These are phyloP conservation scores for Chara braunii DNA, from an alignment of 139 green algal genomes.

Conservation along the genomic window DNA sequence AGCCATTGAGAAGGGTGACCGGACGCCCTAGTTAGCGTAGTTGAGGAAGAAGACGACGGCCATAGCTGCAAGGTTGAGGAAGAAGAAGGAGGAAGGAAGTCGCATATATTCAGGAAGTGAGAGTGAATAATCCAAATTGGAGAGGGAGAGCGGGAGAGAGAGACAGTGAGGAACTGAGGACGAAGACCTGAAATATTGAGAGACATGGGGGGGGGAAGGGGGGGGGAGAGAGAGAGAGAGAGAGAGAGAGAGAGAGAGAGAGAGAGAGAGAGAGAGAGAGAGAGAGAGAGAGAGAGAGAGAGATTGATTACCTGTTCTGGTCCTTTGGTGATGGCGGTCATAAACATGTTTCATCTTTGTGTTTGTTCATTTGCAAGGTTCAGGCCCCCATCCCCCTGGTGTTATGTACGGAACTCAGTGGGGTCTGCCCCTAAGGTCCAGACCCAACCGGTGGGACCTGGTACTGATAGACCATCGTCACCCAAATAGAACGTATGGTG, in stretches of 20 bases:
- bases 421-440: no score
- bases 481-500: no score
- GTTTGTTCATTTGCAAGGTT: no score
- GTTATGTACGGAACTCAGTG: no score
- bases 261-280: slow-evolving; percentile 4
- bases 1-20: no score
- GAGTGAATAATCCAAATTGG: background rate
- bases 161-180: background rate
- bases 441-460: no score
- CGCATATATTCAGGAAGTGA: background rate
- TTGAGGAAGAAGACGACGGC: background rate
- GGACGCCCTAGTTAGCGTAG: background rate
- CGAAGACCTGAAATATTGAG: background rate
- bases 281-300: slow-evolving; percentile 4
- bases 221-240: background rate
- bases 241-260: slow-evolving; percentile 4
- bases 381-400: no score
- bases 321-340: no score
- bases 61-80: background rate
- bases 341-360: no score
- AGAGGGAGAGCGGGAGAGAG: background rate
- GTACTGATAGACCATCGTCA: no score
- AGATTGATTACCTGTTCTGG: no score
- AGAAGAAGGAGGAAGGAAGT: background rate
- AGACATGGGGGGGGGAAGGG: background rate